Percentiles rank a stretch among this genome's conserved stretches.
These are phyloP conservation scores for Starmerella kuoi DNA, from an alignment of 805 yeast genomes.

Conservation along the genomic window DNA sequence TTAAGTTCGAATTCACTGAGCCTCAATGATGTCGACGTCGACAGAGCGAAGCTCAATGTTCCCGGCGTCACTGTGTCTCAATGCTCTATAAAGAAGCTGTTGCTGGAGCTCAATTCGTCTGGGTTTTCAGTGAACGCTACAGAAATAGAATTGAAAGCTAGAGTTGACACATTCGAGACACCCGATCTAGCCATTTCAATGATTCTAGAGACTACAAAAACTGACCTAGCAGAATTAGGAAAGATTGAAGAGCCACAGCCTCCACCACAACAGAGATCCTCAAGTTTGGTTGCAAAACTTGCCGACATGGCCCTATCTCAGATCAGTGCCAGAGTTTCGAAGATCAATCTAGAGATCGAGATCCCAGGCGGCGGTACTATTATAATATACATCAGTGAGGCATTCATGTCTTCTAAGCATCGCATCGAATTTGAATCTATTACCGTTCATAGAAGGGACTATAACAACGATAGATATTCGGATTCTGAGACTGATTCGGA, in stretches of 20 bases:
- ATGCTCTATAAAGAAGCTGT: conserved; percentile 47
- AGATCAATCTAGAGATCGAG: conserved; percentile 2
- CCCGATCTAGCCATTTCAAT: conserved; percentile 22
- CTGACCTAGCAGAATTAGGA: conserved; percentile 11
- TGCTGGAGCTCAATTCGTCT: conserved; percentile 48
- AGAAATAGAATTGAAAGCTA: conserved; percentile 39
- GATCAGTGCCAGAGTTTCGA: conserved; percentile 20
- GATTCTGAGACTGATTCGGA: neutral
- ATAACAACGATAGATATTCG: neutral
- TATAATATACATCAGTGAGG: conserved; percentile 6
- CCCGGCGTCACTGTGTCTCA: conserved; percentile 53
- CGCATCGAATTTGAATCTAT: conserved; percentile 11
- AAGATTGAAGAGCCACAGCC: neutral
- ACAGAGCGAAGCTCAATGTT: conserved; percentile 49
- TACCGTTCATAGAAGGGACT: neutral
- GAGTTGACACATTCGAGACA: conserved; percentile 7
- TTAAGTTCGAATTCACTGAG: conserved; percentile 41
- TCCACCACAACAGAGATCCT: neutral
- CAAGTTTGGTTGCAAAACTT: conserved; percentile 21
- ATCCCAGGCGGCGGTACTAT: conserved; percentile 1
- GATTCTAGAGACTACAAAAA: conserved; percentile 17
- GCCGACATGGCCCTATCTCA: conserved; percentile 33
- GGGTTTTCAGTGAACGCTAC: conserved; percentile 53
- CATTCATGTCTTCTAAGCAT: conserved; percentile 7
- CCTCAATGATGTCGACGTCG: conserved; percentile 51